These are phyloP conservation scores for Trichoderma gracile DNA, from an alignment of 2,329 filamentous ascomycete genomes.

Conservation along the genomic window DNA sequence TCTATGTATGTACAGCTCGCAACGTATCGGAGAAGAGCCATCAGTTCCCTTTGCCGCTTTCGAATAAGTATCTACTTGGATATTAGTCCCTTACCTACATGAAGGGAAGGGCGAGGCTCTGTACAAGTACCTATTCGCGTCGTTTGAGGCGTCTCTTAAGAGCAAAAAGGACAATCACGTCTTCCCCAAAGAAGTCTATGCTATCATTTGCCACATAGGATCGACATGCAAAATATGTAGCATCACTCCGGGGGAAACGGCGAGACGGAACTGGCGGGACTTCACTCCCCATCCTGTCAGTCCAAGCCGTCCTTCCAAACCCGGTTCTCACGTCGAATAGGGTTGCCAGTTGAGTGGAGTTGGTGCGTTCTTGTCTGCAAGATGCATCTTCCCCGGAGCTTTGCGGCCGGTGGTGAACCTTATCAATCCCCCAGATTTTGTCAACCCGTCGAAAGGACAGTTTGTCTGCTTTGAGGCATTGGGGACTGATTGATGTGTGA, in stretches of 20 bases:
- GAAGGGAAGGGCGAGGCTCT: too few relatives aligned
- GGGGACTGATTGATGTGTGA: not conserved
- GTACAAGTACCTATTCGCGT: not conserved
- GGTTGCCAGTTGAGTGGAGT: not conserved
- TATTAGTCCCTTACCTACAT: too few relatives aligned
- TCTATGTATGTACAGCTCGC: too few relatives aligned
- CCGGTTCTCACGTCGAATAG: not conserved
- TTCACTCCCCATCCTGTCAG: not conserved
- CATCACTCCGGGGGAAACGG: not conserved
- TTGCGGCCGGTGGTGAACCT: not conserved
- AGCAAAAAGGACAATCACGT: too few relatives aligned
- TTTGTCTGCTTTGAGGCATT: too few relatives aligned
- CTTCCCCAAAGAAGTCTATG: not conserved
- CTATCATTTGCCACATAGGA: constrained; percentile 11
- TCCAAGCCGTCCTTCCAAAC: too few relatives aligned
- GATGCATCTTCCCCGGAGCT: constrained; percentile 5
- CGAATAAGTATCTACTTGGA: too few relatives aligned
- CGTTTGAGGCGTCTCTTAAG: not conserved
- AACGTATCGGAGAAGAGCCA: too few relatives aligned
- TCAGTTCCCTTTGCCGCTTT: too few relatives aligned
- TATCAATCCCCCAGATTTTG: too few relatives aligned
- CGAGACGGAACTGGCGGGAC: not conserved
- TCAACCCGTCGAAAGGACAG: too few relatives aligned
- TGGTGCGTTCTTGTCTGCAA: not conserved
- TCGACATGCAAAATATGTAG: not conserved